phyloP scores from a whole-genome alignment of 108 stramenopile species.

The Fistulifera solaris region DNA sequence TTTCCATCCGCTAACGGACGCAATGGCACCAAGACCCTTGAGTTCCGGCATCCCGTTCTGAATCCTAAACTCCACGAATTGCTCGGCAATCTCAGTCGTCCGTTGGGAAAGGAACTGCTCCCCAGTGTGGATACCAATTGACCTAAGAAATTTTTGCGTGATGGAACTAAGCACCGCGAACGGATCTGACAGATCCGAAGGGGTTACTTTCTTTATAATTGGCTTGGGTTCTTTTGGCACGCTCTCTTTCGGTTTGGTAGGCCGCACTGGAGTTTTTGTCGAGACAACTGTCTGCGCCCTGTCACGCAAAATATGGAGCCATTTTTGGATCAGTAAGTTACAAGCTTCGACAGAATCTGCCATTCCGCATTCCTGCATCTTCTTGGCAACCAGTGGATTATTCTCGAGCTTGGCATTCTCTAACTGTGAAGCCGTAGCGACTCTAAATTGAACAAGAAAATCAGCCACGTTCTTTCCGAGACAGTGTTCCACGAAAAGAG shows the following conservation, averaged over 20 bases:
- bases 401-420: not conserved
- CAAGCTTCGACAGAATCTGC: not conserved
- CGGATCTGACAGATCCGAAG: conserved; percentile 8
- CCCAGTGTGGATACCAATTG: conserved; percentile 27
- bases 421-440: conserved; percentile 5
- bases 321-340: not conserved
- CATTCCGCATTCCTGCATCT: not conserved
- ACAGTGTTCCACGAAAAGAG: conserved; percentile 7
- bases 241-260: no score
- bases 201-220: not conserved
- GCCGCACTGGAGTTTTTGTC: no score
- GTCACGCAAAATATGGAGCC: not conserved
- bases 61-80: conserved; percentile 20
- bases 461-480: conserved; percentile 1
- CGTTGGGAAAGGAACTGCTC: conserved; percentile 27
- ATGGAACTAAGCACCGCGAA: conserved; percentile 9
- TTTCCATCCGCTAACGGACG: conserved; percentile 46
- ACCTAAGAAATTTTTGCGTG: conserved; percentile 12
- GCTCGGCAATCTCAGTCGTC: conserved; percentile 31
- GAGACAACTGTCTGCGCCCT: not conserved
- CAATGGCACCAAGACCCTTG: conserved; percentile 43
- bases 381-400: not conserved
- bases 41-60: conserved; percentile 18
- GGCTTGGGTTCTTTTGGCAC: conserved; percentile 1
- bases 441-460: not conserved